Percentiles rank a stretch among this genome's conserved stretches.
These are phyloP conservation scores for Fusarium albosuccineum DNA, from an alignment of 2,329 filamentous ascomycete genomes.

Conservation along the genomic window DNA sequence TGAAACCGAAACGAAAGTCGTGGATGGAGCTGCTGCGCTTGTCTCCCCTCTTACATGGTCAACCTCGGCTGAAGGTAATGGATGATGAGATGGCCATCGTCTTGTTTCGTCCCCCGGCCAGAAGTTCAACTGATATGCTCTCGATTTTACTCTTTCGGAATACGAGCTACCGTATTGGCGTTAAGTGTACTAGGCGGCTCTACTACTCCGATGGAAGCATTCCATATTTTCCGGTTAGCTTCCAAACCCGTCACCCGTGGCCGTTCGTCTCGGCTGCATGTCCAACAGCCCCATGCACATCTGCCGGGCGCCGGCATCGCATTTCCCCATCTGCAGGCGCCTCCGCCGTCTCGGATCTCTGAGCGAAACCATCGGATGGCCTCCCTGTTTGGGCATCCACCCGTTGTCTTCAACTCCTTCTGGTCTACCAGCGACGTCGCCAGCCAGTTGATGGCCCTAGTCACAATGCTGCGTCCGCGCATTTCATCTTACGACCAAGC, in stretches of 20 bases:
- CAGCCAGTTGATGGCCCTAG: constrained; percentile 12
- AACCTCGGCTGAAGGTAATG: constrained; percentile 25
- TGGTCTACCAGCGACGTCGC: constrained; percentile 39
- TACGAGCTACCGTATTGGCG: constrained; percentile 17
- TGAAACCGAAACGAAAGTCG: constrained; percentile 34
- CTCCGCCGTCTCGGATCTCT: constrained; percentile 42
- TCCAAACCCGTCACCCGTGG: constrained; percentile 30
- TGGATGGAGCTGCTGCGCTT: constrained; percentile 15
- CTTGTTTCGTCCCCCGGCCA: constrained; percentile 33
- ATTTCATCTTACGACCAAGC: constrained; percentile 38
- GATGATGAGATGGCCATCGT: constrained; percentile 24
- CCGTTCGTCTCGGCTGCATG: constrained; percentile 40
- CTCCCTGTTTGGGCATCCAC: constrained; percentile 20
- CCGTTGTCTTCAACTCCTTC: constrained; percentile 32
- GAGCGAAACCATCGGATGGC: constrained; percentile 20
- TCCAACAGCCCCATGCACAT: constrained; percentile 33
- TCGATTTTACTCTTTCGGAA: constrained; percentile 18
- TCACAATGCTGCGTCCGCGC: constrained; percentile 9
- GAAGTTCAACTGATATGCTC: constrained; percentile 17
- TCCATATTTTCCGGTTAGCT: constrained; percentile 7
- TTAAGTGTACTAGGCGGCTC: constrained; percentile 8
- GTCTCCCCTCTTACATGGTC: constrained; percentile 26
- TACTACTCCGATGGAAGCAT: constrained; percentile 1
- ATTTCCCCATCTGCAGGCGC: constrained; percentile 42
- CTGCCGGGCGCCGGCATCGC: constrained; percentile 44